Evolutionary conservation across 2,329 filamentous ascomycete genomes (phyloP), one percentile per base, ranked within the genome.

Genomic region (Exophiala bonariae): DNA sequence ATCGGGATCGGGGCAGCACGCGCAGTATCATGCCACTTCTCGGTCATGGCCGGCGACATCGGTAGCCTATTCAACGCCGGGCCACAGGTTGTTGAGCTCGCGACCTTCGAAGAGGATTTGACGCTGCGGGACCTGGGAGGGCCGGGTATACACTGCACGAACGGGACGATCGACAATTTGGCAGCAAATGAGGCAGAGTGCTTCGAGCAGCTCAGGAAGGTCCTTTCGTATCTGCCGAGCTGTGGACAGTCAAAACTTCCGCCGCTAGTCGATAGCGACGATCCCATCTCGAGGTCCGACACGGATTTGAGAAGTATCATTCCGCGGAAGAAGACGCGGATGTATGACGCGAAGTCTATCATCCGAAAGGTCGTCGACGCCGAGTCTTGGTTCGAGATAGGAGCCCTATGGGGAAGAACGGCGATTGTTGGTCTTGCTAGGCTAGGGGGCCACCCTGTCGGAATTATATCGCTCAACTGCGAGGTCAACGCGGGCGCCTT

Each of bases 111-210:
- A 59, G 82, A 85, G 65, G 81, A 75, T 0, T 62, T 85, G 2
- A 75, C 70, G 3, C 77, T 82, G 38, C 73, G 73, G 10, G 79
- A 83, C 52, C 68, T 85, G 0, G 81, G 82, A 3, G 82, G 82
- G 0, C 79, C 81, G 0, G 66, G 65, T 16, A 76, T 85, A 62
- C 81, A 85, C 58, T 83, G 80, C 56, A 79, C 77, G 1, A 85
- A 85, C 49, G 82, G 82, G 0, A 85, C 81, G 0, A 83, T 85
- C 39, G 82, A 85, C 50, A 85, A 85, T 43, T 67, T 83, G 2
- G 81, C 81, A 0, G 68, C 72, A 3, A 75, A 81, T 49, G 81
- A 85, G 60, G 69, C 70, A n/a, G 79, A 76, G 31, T 82, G 80
- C 51, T 84, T 83, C 49, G 74, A 79, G 55, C 82, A 85, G 60